These are phyloP conservation scores for Rhodocollybia butyracea DNA, from an alignment of 768 basidiomycete genomes.

Conservation along the genomic window DNA sequence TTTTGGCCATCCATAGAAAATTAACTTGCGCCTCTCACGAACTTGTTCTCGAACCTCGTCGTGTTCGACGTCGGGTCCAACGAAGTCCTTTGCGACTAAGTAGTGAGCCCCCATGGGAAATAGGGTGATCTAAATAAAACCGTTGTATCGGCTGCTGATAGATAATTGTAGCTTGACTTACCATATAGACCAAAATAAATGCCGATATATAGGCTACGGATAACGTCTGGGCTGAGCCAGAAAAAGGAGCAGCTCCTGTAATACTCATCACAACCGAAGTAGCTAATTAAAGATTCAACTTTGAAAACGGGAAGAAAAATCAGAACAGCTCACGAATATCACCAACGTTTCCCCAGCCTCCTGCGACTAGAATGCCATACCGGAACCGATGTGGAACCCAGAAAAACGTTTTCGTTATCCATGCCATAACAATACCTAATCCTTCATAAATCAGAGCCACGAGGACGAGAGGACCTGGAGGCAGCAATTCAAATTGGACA, in stretches of 20 bases:
- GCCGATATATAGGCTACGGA: constrained; percentile 65
- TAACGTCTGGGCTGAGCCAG: constrained; percentile 56
- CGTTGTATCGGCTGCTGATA: too few species aligned
- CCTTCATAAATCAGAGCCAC: constrained; percentile 58
- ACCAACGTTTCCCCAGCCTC: constrained; percentile 66
- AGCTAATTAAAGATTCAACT: constrained; percentile 33
- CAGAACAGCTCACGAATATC: constrained; percentile 57
- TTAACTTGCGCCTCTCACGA: constrained; percentile 29
- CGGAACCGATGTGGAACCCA: constrained; percentile 80
- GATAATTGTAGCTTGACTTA: constrained; percentile 23
- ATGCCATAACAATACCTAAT: constrained; percentile 52
- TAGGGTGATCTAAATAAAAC: constrained; percentile 62
- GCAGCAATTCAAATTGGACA: too few species aligned
- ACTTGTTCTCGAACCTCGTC: constrained; percentile 51
- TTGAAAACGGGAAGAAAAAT: neutral
- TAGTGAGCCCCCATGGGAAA: constrained; percentile 61
- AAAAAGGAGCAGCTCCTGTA: constrained; percentile 59
- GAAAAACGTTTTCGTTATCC: constrained; percentile 56
- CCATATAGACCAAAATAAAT: constrained; percentile 58
- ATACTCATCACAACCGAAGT: constrained; percentile 65
- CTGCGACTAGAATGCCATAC: constrained; percentile 66
- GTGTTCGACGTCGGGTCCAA: constrained; percentile 57
- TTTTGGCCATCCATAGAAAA: constrained; percentile 17
- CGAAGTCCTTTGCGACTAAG: constrained; percentile 59
- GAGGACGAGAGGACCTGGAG: constrained; percentile 57